These are phyloP conservation scores for Waltergamsia citrina DNA, from an alignment of 2,329 filamentous ascomycete genomes.

Conservation along the genomic window DNA sequence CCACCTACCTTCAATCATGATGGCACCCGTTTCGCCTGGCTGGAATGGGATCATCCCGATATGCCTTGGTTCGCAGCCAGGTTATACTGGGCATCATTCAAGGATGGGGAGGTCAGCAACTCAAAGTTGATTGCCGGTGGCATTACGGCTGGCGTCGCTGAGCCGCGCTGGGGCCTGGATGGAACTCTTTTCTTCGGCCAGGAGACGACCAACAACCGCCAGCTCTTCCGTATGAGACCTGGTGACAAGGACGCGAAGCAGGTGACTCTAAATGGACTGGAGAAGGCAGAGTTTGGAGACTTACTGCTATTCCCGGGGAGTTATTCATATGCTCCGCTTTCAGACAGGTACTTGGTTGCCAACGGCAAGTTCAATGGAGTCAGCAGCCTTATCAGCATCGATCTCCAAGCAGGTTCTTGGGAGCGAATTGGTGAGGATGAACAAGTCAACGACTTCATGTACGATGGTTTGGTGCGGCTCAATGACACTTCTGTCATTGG, in stretches of 20 bases:
- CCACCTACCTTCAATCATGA: conserved; percentile 37
- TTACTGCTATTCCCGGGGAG: conserved; percentile 21
- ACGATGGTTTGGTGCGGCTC: conserved; percentile 13
- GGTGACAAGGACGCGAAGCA: conserved; percentile 14
- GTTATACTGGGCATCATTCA: conserved; percentile 30
- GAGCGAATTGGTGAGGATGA: conserved; percentile 17
- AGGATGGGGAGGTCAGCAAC: conserved; percentile 22
- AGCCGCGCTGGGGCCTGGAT: conserved; percentile 41
- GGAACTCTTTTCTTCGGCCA: conserved; percentile 36
- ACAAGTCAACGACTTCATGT: conserved; percentile 19
- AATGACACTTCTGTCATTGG: conserved; percentile 23
- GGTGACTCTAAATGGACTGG: conserved; percentile 25
- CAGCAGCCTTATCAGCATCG: conserved; percentile 24
- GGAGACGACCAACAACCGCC: conserved; percentile 35
- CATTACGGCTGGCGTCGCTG: conserved; percentile 30
- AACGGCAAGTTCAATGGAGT: conserved; percentile 19
- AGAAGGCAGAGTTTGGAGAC: conserved; percentile 29
- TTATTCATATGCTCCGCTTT: conserved; percentile 28
- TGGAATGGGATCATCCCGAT: conserved; percentile 44
- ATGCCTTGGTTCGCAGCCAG: conserved; percentile 40
- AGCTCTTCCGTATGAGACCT: conserved; percentile 30
- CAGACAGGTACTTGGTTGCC: conserved; percentile 22
- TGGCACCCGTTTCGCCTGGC: conserved; percentile 36
- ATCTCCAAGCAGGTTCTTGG: conserved; percentile 21
- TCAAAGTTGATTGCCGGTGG: conserved; percentile 28